Evolutionary conservation across 345 rosid species (phyloP), one percentile per base, ranked within the genome.

Genomic region (Salix suchowensis): DNA sequence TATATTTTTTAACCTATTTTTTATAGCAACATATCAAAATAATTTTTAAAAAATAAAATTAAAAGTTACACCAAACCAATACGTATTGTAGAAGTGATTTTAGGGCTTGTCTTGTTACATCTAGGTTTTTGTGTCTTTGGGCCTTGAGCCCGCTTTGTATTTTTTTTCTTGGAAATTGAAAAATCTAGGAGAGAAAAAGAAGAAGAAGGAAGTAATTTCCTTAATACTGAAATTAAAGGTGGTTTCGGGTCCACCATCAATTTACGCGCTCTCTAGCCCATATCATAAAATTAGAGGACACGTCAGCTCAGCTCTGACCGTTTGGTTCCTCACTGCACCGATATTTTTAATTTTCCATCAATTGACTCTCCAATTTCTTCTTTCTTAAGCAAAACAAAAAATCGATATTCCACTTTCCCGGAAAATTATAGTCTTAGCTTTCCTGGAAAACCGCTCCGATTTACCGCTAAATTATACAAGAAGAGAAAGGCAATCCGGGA

Each of bases 391-490:
- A 76, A 76, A 40, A 40, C 10, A 10, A 40, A 40, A 2, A 2
- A 10, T 40, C 44, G 44, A 40, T 39, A 54, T n/a, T 21, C 66
- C 2, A 50, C 23, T 74, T 19, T 64, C 61, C 70, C 0, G 69
- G 15, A n/a, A 65, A 65, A 46, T 36, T n/a, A 13, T 21, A 24
- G 16, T 2, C 48, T 5, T 16, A 75, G 58, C 24, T n/a, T 37
- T 75, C 40, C 72, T 24, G 70, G 65, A 75, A 23, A 75, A 24
- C 71, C 7, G 18, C 8, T 48, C 52, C 65, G 14, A 37, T 76
- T 67, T 76, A 24, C 55, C 16, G 58, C 58, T 60, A 19, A 39
- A 8, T 6, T 21, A 68, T 55, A 58, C 60, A 28, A 36, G 26
- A 67, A 23, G 18, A 46, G 13, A 40, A 30, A 70, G 15, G 19